A percentile compares a stretch with the other conserved stretches of the same genome.
Conservation (phyloP, 352 stramenopile species). For the Phytopythium vexans region DNA sequence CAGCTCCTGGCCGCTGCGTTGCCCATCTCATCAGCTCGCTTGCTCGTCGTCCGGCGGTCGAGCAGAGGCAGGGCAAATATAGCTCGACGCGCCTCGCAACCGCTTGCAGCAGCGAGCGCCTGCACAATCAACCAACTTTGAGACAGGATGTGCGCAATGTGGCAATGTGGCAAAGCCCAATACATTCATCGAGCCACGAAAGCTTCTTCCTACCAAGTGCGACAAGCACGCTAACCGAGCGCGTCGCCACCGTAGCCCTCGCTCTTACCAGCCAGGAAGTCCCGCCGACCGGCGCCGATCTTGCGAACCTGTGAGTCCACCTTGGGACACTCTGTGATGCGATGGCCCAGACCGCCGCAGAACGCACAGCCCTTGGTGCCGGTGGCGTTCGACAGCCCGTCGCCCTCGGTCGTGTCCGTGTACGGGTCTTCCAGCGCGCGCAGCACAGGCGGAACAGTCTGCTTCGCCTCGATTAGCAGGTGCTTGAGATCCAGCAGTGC, state of each 20-base stretch:
- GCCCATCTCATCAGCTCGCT: slow-evolving; percentile 58
- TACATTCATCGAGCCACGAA: too few relatives aligned
- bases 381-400: slow-evolving; percentile 60
- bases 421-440: slow-evolving; percentile 97
- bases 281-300: slow-evolving; percentile 90
- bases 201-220: too few relatives aligned
- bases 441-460: slow-evolving; percentile 97
- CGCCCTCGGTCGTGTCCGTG: slow-evolving; percentile 72
- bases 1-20: slow-evolving; percentile 62
- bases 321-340: slow-evolving; percentile 98
- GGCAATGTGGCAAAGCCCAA: too few relatives aligned
- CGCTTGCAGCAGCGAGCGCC: neutral
- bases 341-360: slow-evolving; percentile 97
- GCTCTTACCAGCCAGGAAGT: slow-evolving; percentile 92
- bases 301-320: slow-evolving; percentile 97
- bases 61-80: slow-evolving; percentile 1
- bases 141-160: neutral
- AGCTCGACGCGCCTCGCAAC: neutral
- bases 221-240: slow-evolving; percentile 40
- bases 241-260: slow-evolving; percentile 94
- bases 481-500: slow-evolving; percentile 98
- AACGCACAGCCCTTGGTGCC: slow-evolving; percentile 96
- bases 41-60: neutral
- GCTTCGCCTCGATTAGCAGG: slow-evolving; percentile 97
- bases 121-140: neutral